Evolutionary conservation across 805 yeast genomes (phyloP), one percentile per base, ranked within the genome.

Genomic region (Barnettozyma sucrosica): DNA sequence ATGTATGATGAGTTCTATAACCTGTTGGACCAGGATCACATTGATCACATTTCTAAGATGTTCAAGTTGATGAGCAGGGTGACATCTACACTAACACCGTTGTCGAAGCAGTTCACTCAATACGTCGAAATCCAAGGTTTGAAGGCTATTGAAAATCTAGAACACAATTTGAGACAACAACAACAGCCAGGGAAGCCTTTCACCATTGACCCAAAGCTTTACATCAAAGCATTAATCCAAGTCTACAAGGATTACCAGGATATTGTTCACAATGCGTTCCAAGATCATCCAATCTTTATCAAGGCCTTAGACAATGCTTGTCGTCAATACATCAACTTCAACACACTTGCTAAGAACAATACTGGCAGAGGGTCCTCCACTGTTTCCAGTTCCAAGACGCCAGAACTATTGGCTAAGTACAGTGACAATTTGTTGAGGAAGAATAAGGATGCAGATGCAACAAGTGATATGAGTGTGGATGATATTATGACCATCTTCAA

Each of bases 271-370:
- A 65, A 61, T 36, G 83, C 95, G 2, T 89, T 92, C 63, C 80
- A 76, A 49, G 79, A 79, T 53, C 85, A 88, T 62, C 79, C 89
- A 3, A 77, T 81, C 19, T 86, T 93, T 70, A 85, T 85, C 47
- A 86, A 85, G 62, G 88, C 97, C 0, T 75, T 93, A 55, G 98
- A 93, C 62, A 80, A 78, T 55, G 97, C 97, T 2, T 92, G 96
- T 57, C 81, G 85, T 50, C 73, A 77, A 33, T 90, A 85, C 58
- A 88, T 95, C 58, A 93, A 93, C 67, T 74, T 71, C 47, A 93
- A 95, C 60, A 71, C 79, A 16, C 82, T 89, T 63, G 96, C 97
- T 25, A 76, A 81, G 8, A 68, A 70, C 9, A 65, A 79, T 0
- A 53, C 51, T 7, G 21, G 50, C 8, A 59, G 62, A 34, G 40